phyloP scores from a whole-genome alignment of 2,329 filamentous ascomycete genomes.

The Dryadomyces quercivorus region DNA sequence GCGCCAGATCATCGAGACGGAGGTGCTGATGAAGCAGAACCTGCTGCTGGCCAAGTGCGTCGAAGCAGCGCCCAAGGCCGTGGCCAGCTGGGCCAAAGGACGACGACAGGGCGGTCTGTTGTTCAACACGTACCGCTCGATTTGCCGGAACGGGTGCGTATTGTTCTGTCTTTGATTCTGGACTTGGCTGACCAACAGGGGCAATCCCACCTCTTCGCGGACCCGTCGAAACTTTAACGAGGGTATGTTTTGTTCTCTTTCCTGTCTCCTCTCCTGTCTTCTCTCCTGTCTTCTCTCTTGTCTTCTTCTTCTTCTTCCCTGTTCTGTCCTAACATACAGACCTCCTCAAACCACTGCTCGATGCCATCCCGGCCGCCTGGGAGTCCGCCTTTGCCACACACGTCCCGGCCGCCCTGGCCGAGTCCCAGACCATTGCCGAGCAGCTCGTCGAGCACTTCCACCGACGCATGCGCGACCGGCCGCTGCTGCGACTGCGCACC shows the following conservation, averaged over 20 bases:
- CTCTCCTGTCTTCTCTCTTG: background rate
- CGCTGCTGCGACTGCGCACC: conserved; percentile 10
- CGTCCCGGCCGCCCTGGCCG: conserved; percentile 13
- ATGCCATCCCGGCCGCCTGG: conserved; percentile 14
- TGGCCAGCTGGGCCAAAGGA: background rate
- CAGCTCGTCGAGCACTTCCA: conserved; percentile 15
- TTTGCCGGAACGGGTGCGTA: conserved; percentile 3
- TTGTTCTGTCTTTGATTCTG: background rate
- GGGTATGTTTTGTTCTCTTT: conserved; percentile 1
- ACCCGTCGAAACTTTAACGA: conserved; percentile 2
- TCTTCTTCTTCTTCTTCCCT: background rate
- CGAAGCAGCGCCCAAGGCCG: background rate
- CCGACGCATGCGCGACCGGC: conserved; percentile 12
- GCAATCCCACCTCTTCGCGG: background rate
- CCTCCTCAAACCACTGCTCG: background rate
- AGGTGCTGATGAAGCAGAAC: conserved; percentile 1
- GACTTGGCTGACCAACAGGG: background rate
- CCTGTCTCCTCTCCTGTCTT: background rate
- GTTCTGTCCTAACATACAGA: background rate
- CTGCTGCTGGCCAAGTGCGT: background rate
- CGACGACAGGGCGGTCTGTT: background rate
- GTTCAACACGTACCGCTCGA: conserved; percentile 4
- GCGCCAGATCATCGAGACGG: conserved; percentile 1
- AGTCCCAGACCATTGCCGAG: conserved; percentile 10
- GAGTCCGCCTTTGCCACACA: conserved; percentile 15